These are phyloP conservation scores for Carpinus fangiana DNA, from an alignment of 306 rosid genomes.

Conservation along the genomic window DNA sequence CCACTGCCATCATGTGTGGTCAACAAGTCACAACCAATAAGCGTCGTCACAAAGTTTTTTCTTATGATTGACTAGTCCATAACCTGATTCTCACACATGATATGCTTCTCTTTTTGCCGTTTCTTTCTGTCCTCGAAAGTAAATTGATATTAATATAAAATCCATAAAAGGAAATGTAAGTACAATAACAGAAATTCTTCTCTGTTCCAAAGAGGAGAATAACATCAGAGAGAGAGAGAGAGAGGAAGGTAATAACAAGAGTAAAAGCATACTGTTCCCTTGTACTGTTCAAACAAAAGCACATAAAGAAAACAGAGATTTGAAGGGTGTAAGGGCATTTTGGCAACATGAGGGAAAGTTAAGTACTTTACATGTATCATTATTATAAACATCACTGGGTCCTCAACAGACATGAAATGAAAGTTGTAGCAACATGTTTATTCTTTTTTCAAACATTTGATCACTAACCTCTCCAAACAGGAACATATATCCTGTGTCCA, in stretches of 20 bases:
- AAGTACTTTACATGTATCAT: conserved; percentile 20
- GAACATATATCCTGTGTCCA: conserved; percentile 1
- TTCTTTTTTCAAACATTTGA: conserved; percentile 18
- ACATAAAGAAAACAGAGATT: conserved; percentile 34
- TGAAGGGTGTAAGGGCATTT: conserved; percentile 37
- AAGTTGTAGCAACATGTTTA: conserved; percentile 25
- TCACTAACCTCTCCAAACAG: conserved; percentile 21
- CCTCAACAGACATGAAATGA: conserved; percentile 32
- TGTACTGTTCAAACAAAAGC: conserved; percentile 31
- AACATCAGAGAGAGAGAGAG: conserved; percentile 28
- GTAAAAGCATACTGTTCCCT: conserved; percentile 33
- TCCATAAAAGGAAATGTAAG: conserved; percentile 37
- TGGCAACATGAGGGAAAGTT: conserved; percentile 44
- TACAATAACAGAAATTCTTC: conserved; percentile 39
- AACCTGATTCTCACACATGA: conserved; percentile 31
- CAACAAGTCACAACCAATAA: conserved; percentile 37
- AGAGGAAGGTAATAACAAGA: conserved; percentile 33
- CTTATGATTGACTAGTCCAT: conserved; percentile 49
- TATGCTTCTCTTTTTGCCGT: conserved; percentile 42
- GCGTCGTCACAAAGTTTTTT: conserved; percentile 24
- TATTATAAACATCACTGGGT: conserved; percentile 28
- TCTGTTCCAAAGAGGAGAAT: conserved; percentile 41
- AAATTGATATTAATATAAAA: conserved; percentile 42
- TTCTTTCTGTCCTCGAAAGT: conserved; percentile 35
- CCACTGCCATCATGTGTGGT: conserved; percentile 52